Evolutionary conservation across 768 basidiomycete genomes (phyloP).

Genomic region (Lentinus tigrinus): DNA sequence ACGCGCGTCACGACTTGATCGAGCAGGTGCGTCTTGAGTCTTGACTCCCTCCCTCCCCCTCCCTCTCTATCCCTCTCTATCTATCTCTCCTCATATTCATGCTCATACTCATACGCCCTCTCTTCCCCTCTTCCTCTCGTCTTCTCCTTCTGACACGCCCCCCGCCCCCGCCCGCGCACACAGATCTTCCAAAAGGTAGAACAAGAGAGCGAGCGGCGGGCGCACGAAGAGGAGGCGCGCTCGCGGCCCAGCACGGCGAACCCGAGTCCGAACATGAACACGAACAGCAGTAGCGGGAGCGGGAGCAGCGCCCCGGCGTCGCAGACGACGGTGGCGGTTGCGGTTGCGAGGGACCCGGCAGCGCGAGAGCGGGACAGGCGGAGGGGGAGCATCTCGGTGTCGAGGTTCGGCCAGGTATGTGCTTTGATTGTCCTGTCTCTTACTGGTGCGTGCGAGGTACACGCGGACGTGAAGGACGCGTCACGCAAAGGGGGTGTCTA

Average conservation of each 20-base stretch:
- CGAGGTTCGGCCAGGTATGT: slow-evolving; percentile 61
- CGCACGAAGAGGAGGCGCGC: slow-evolving; percentile 23
- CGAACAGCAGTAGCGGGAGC: no score
- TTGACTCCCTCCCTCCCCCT: background rate
- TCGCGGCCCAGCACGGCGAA: slow-evolving; percentile 1
- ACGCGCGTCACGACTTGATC: slow-evolving; percentile 16
- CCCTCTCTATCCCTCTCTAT: no score
- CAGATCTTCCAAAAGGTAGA: slow-evolving; percentile 62
- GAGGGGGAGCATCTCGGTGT: slow-evolving; percentile 56
- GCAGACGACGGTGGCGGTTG: slow-evolving; percentile 2
- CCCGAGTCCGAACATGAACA: no score
- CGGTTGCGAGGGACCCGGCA: slow-evolving; percentile 4
- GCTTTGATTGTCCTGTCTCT: background rate
- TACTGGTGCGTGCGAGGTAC: background rate
- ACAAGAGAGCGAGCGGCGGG: slow-evolving; percentile 52
- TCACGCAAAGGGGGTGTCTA: no score
- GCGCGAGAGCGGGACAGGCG: slow-evolving; percentile 26
- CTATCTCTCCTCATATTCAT: no score
- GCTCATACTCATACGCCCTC: no score
- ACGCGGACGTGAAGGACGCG: background rate
- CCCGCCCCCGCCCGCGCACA: background rate
- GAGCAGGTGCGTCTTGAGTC: slow-evolving; percentile 14
- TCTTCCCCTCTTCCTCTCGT: no score
- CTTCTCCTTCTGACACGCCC: background rate
- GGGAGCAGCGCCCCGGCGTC: background rate